Base-by-base conservation (phyloP, 2,329 filamentous ascomycete species). In the Blastomyces emzantsi region DNA sequence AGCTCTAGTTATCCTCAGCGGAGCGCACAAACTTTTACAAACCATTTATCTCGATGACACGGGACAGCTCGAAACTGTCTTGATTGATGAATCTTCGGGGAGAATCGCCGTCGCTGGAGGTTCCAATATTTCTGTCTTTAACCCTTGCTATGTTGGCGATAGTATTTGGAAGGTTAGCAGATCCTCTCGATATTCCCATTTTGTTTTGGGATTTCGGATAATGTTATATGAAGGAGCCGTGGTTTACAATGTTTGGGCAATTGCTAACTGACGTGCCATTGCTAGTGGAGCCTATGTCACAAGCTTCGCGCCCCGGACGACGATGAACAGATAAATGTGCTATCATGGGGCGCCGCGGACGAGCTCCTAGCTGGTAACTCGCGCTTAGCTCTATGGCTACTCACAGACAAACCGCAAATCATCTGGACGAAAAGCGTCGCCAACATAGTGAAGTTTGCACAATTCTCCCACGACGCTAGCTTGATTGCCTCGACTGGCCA, bases 291-390 rank as follows among this genome's bases (percentile, higher is more conserved):
- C 64, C 78, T 83, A 83, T 82, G 81, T 43, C 78, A 87, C 65
- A 75, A 72, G 33, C 75, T 78, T 55, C 73, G 71, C 66, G 84
- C 67, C 69, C 74, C 7, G 51, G 74, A 79, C 51, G 76, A 76
- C 55, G 69, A 74, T 61, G 71, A 76, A 63, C 67, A 71, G 59
- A 80, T 83, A 65, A 78, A 78, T 64, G 85, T 82, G 60, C 77
- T 99, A 60, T 97, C 92, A 17, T 99, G 94, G 94, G 93, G 93
- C 47, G 83, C 85, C 67, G 82, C 87, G 39, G 88, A 93, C 66
- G 95, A 99, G 78, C 83, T 97, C 8, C 82, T 99, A 7, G 83
- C 93, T 9, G 92, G 89, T 1, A 87, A 89, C 65, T 82, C 79
- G 13, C 83, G 80, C 45, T 81, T 97, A 64, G 85, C 84, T 41